Percentiles rank a stretch among this genome's conserved stretches.
These are phyloP conservation scores for Flaveria bidentis DNA, from an alignment of 129 eudicot genomes.

Conservation along the genomic window DNA sequence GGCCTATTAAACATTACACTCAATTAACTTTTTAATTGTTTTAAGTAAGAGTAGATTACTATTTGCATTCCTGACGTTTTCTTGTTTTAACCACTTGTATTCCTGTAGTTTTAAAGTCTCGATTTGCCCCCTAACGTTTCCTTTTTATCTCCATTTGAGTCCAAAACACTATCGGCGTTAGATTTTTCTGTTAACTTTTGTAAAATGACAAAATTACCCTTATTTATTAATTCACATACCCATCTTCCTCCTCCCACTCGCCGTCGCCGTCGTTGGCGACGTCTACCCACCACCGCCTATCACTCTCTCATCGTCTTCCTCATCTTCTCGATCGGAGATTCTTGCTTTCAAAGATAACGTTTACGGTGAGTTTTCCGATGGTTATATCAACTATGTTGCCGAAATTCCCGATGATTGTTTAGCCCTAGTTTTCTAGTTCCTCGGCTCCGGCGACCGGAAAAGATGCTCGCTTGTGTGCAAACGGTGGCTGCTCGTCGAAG, in stretches of 20 bases:
- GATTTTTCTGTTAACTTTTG: too few species aligned
- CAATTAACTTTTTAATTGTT: too few species aligned
- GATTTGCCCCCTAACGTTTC: too few species aligned
- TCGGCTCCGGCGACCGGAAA: slow-evolving; percentile 64
- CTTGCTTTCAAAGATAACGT: slow-evolving; percentile 31
- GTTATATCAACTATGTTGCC: slow-evolving; percentile 44
- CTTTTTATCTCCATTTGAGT: too few species aligned
- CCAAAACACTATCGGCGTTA: too few species aligned
- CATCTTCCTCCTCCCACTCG: slow-evolving; percentile 41
- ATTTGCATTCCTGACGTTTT: too few species aligned
- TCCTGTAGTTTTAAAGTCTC: too few species aligned
- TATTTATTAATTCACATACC: too few species aligned
- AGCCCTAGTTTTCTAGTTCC: slow-evolving; percentile 59
- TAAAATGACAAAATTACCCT: too few species aligned
- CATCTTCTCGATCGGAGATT: slow-evolving; percentile 30
- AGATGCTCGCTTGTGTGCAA: slow-evolving; percentile 63
- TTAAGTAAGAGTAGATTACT: too few species aligned
- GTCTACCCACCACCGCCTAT: slow-evolving; percentile 34
- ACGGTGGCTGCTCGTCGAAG: slow-evolving; percentile 67
- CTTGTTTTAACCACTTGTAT: too few species aligned
- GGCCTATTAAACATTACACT: too few species aligned
- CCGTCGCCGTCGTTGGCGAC: slow-evolving; percentile 31
- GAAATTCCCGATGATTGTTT: slow-evolving; percentile 76
- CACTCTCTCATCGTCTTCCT: slow-evolving; percentile 15
- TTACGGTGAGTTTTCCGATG: slow-evolving; percentile 45